Percentiles rank a stretch among this genome's conserved stretches.
These are phyloP conservation scores for Cetradonia linearis DNA, from an alignment of 495 filamentous ascomycete species.

Conservation along the genomic window DNA sequence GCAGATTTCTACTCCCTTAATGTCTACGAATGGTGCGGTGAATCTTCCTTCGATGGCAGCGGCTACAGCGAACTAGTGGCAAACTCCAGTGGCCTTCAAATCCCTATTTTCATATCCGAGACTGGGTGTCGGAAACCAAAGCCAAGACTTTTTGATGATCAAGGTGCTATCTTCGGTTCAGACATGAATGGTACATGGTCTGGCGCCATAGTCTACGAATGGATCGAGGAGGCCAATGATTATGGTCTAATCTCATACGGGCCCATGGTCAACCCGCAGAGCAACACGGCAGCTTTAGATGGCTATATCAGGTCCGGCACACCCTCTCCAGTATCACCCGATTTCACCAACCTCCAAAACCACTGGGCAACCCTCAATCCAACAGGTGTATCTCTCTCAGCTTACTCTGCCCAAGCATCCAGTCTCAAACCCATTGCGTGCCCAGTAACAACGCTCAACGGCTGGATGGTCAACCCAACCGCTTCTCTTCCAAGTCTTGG, in stretches of 20 bases:
- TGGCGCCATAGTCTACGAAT: conserved; percentile 79
- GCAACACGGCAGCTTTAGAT: conserved; percentile 42
- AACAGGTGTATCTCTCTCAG: conserved; percentile 50
- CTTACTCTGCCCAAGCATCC: conserved; percentile 52
- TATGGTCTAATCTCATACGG: conserved; percentile 82
- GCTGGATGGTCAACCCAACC: conserved; percentile 64
- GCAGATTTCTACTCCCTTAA: conserved; percentile 82
- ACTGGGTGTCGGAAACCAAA: conserved; percentile 60
- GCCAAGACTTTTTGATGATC: conserved; percentile 68
- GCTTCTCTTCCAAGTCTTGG: conserved; percentile 60
- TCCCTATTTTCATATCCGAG: conserved; percentile 81
- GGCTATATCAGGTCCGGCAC: conserved; percentile 63
- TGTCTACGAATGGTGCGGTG: conserved; percentile 79
- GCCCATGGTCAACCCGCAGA: conserved; percentile 37
- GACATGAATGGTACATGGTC: conserved; percentile 70
- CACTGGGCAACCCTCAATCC: conserved; percentile 68
- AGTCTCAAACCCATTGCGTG: conserved; percentile 49
- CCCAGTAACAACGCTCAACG: conserved; percentile 55
- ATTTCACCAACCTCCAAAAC: conserved; percentile 65
- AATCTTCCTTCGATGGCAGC: conserved; percentile 51
- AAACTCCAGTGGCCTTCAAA: conserved; percentile 48
- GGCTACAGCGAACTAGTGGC: conserved; percentile 59
- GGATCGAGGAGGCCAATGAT: conserved; percentile 76
- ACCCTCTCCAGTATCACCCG: conserved; percentile 62
- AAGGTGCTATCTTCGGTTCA: conserved; percentile 60